phyloP scores from a whole-genome alignment of 768 basidiomycete species.

The Leucogyrophana mollusca region DNA sequence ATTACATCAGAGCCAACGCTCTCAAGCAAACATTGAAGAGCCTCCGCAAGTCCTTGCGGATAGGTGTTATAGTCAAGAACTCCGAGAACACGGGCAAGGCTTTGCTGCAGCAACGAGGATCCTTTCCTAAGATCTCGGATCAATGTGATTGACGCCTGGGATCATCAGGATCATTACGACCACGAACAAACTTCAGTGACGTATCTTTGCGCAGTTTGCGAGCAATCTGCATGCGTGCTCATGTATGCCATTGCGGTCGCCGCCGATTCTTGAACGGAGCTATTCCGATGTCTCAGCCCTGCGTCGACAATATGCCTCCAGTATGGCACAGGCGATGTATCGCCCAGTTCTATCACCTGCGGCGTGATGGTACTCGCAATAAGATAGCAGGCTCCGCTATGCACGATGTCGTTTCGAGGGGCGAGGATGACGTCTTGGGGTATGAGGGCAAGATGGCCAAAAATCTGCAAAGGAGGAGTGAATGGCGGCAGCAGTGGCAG shows the following conservation, averaged over 20 bases:
- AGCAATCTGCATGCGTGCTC: conserved; percentile 68
- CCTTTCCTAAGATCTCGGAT: conserved; percentile 59
- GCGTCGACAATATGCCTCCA: conserved; percentile 74
- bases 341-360: conserved; percentile 44
- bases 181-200: conserved; percentile 33
- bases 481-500: background rate
- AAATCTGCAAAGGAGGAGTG: conserved; percentile 49
- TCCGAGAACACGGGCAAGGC: conserved; percentile 69
- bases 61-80: conserved; percentile 60
- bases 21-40: conserved; percentile 56
- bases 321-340: conserved; percentile 44
- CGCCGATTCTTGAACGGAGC: conserved; percentile 72
- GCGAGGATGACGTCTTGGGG: conserved; percentile 60
- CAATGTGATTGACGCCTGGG: conserved; percentile 43
- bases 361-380: conserved; percentile 65
- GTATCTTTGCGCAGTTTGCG: conserved; percentile 68
- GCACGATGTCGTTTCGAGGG: conserved; percentile 68
- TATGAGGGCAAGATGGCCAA: conserved; percentile 53
- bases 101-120: conserved; percentile 62
- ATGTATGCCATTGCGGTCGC: conserved; percentile 67
- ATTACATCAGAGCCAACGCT: conserved; percentile 57
- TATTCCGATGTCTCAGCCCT: conserved; percentile 65
- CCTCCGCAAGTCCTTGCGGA: conserved; percentile 53
- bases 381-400: conserved; percentile 69
- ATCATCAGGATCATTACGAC: conserved; percentile 15